Evolutionary conservation across 139 green algal genomes (phyloP).

Genomic region (Tetradesmus obliquus): DNA sequence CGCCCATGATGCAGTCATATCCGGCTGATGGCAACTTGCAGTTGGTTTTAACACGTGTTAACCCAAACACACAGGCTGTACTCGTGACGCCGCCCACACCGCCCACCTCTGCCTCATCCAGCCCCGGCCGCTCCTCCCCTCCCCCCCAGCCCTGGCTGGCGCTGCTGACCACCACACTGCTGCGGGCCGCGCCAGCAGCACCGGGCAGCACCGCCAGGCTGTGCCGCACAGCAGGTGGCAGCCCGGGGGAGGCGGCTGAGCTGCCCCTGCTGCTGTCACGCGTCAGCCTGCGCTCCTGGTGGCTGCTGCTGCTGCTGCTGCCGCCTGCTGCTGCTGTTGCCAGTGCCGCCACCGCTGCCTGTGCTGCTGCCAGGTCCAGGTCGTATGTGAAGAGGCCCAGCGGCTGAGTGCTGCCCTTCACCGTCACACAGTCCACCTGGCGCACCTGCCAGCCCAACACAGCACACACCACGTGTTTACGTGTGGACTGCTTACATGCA

Average conservation of each 20-base stretch:
- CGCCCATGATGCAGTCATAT: neutral
- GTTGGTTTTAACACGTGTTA: too few relatives aligned
- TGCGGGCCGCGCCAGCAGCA: conserved; percentile 10
- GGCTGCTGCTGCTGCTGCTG: neutral
- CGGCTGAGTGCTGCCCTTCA: conserved; percentile 91
- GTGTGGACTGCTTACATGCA: too few relatives aligned
- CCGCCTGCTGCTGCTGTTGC: neutral
- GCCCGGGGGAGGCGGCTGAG: neutral
- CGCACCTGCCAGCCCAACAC: conserved; percentile 56
- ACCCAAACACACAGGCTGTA: too few relatives aligned
- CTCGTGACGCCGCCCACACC: neutral
- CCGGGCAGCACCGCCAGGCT: conserved; percentile 11
- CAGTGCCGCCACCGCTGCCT: neutral
- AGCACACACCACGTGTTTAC: too few relatives aligned
- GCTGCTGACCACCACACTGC: conserved; percentile 24
- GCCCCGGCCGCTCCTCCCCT: neutral
- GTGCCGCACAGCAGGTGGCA: neutral
- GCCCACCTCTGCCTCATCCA: conserved; percentile 27
- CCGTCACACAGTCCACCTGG: conserved; percentile 94
- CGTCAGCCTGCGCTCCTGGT: neutral
- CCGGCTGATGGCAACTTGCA: too few relatives aligned
- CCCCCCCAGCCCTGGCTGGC: neutral
- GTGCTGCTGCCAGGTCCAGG: conserved; percentile 47
- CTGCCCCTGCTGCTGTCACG: neutral
- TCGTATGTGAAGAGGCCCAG: conserved; percentile 89